Evolutionary conservation across 2,329 filamentous ascomycete species (phyloP).

Genomic region (Chrysoporthe cubensis): DNA sequence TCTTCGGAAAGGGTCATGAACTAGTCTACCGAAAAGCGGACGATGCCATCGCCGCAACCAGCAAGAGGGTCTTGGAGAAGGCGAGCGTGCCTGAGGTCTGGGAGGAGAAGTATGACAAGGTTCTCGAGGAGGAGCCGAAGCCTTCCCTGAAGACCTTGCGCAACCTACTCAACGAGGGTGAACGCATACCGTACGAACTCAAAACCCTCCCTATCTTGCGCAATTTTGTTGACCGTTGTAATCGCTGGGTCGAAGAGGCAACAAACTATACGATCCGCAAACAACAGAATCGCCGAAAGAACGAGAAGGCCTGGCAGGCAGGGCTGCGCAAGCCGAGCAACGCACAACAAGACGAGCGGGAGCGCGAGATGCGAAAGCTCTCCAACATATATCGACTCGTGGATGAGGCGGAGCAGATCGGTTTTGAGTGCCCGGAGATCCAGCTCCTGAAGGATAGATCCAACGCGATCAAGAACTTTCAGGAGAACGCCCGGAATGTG

Average conservation of each 20-base stretch:
- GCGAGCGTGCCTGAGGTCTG: slow-evolving; percentile 83
- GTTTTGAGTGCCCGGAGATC: slow-evolving; percentile 94
- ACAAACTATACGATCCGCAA: slow-evolving; percentile 96
- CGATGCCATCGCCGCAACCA: slow-evolving; percentile 66
- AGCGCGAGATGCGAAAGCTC: slow-evolving; percentile 85
- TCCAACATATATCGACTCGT: slow-evolving; percentile 87
- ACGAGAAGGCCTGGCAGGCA: slow-evolving; percentile 83
- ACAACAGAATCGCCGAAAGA: slow-evolving; percentile 95
- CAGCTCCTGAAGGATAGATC: slow-evolving; percentile 82
- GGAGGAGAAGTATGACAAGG: slow-evolving; percentile 85
- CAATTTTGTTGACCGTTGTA: slow-evolving; percentile 92
- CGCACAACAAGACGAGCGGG: slow-evolving; percentile 70
- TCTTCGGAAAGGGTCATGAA: slow-evolving; percentile 70
- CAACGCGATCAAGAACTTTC: slow-evolving; percentile 82
- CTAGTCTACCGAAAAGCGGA: slow-evolving; percentile 79
- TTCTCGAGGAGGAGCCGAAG: slow-evolving; percentile 80
- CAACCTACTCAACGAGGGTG: slow-evolving; percentile 85
- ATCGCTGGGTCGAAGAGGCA: slow-evolving; percentile 97
- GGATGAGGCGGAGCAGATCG: slow-evolving; percentile 79
- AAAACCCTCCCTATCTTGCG: slow-evolving; percentile 80
- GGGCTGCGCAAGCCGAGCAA: slow-evolving; percentile 69
- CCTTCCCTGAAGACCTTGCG: slow-evolving; percentile 87
- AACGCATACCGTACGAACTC: slow-evolving; percentile 91
- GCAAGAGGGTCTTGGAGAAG: slow-evolving; percentile 82
- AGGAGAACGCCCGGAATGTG: slow-evolving; percentile 71